A percentile compares a stretch with the other conserved stretches of the same genome.
Conservation (phyloP, 805 yeast species). For the Myxozyma lipomycoides region DNA sequence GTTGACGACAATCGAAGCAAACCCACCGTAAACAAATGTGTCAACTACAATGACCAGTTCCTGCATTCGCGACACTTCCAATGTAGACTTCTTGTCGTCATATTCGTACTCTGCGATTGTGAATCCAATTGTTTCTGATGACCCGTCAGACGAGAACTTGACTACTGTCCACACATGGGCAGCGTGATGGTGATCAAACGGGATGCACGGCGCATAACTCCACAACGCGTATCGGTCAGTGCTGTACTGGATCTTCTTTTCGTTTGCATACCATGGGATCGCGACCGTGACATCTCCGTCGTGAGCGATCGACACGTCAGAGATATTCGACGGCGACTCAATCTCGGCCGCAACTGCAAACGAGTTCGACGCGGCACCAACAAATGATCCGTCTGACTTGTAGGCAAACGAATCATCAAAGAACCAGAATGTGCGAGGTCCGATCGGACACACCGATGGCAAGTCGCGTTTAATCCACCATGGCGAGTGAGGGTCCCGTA, state of each 20-base stretch:
- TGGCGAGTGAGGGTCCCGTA: slow-evolving; percentile 10
- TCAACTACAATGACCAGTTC: neutral
- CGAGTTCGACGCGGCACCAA: slow-evolving; percentile 24
- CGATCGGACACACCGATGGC: slow-evolving; percentile 18
- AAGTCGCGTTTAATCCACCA: slow-evolving; percentile 18
- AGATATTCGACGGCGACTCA: slow-evolving; percentile 4
- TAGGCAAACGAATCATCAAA: slow-evolving; percentile 23
- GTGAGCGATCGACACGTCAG: slow-evolving; percentile 12
- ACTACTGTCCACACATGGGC: slow-evolving; percentile 19
- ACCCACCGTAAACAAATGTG: slow-evolving; percentile 17
- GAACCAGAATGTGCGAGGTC: slow-evolving; percentile 22
- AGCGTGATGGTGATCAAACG: slow-evolving; percentile 9
- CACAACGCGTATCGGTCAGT: slow-evolving; percentile 20
- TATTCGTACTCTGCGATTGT: slow-evolving; percentile 11
- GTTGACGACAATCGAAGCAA: slow-evolving; percentile 19
- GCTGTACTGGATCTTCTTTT: slow-evolving; percentile 12
- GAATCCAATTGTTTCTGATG: slow-evolving; percentile 6
- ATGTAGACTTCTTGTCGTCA: slow-evolving; percentile 1
- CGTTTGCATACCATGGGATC: slow-evolving; percentile 18
- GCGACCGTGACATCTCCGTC: slow-evolving; percentile 16
- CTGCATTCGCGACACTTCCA: slow-evolving; percentile 9
- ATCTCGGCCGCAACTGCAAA: slow-evolving; percentile 6
- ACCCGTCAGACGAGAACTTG: slow-evolving; percentile 6
- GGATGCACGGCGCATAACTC: slow-evolving; percentile 19
- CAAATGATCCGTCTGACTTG: slow-evolving; percentile 10